Evolutionary conservation across 805 yeast genomes (phyloP), one percentile per base, ranked within the genome.

Genomic region (Wickerhamomyces chambardii): DNA sequence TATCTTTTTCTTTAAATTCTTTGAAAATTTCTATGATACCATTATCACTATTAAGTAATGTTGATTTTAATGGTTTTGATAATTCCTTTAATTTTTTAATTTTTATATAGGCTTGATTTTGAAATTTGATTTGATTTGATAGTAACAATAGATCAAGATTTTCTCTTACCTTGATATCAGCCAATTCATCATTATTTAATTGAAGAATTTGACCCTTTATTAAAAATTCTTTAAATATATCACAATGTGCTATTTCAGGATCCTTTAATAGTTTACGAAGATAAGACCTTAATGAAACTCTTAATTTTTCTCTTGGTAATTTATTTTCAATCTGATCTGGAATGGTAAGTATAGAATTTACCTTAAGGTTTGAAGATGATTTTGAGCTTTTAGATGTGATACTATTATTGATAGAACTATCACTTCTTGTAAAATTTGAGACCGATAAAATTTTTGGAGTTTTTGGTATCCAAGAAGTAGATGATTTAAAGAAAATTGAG

Each of bases 231-330:
- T 62, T 51, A 31, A 87, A 63, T 5, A 64, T 57, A 1, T 63
- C 58, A 28, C 78, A 70, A 33, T 69, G 66, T 1, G 76, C 62
- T 0, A 85, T 67, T 31, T 75, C 79, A 6, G 73, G 66, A 30
- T 73, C 70, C 25, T 68, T 60, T 9, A 72, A 48, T 15, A 89
- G 55, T 2, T 66, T 54, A 21, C 68, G 62, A 32, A 90, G 49
- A 48, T 84, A 90, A 0, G 86, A 84, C 32, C 97, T 65, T 31
- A 90, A 63, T 0, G 94, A 73, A 9, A 86, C 66, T 30, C 97
- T 64, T 45, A 85, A 70, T 43, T 76, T 78, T 53, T 90, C 97
- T 21, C 94, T 68, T 3, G 77, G 72, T 22, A 84, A 62, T 27
- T 51, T 55, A 7, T 35, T 40, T 15, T 45, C 44, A 17, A 40